Evolutionary conservation across 139 green algal genomes (phyloP), one percentile per base, ranked within the genome.

Genomic region (Spirogloea muscicola): DNA sequence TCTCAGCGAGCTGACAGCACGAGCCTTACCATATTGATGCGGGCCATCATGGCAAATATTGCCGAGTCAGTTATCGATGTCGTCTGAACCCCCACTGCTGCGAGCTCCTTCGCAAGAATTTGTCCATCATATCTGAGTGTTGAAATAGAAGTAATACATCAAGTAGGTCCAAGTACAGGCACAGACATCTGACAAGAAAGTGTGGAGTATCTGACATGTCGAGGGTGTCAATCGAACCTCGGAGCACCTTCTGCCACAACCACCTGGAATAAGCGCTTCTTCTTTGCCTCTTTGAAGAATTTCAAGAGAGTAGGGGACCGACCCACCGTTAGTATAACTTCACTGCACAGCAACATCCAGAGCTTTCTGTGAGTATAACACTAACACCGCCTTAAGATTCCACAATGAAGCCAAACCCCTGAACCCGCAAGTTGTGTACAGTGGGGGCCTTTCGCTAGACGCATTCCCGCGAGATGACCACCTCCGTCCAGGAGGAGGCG

Each of bases 1-100:
- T n/a, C n/a, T n/a, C n/a, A n/a, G n/a, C n/a, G n/a, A n/a, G n/a
- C n/a, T n/a, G n/a, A n/a, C n/a, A n/a, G n/a, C n/a, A n/a, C n/a
- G n/a, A n/a, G n/a, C n/a, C n/a, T n/a, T n/a, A n/a, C 94, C 88
- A 97, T 93, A 87, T 97, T 96, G 9, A 91, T 88, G 31, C 94
- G 87, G 2, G 93, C 89, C 94, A 98, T 97, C 85, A 98, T 93
- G 40, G 94, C 93, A 86, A 96, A 98, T 21, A 97, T 85, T n/a
- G 91, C 87, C 6, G 86, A 81, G 79, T 98, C 94, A 0, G 89
- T 62, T 63, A 98, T 95, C 60, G 85, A 62, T 0, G 92, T 97
- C 4, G 90, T 94, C 39, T 89, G 74, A 34, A 98, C 89, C 68
- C 90, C 91, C 0, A 78, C 78, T 16, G 85, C 76, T 3, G 89